Conservation (phyloP, 768 basidiomycete species). For the Leccinum disarticulatum region DNA sequence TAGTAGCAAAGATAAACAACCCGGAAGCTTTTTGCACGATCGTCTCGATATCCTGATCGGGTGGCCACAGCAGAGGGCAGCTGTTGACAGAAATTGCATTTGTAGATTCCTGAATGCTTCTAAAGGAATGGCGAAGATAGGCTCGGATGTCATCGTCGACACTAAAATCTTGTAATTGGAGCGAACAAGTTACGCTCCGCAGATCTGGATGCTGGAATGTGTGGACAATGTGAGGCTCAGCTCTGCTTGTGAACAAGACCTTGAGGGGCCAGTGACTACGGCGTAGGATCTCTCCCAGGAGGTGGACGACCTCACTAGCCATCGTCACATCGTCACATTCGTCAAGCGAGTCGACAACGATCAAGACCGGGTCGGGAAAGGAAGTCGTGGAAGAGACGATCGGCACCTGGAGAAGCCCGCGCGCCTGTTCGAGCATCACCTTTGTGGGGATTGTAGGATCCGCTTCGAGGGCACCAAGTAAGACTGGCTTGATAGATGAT, state of each 20-base stretch:
- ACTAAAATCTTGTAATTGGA: constrained; percentile 21
- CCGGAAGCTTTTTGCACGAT: constrained; percentile 22
- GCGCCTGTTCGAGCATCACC: constrained; percentile 25
- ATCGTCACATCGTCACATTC: constrained; percentile 27
- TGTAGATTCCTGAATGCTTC: constrained; percentile 7
- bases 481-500: constrained; percentile 15
- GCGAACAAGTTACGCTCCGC: constrained; percentile 3
- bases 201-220: constrained; percentile 21
- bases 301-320: constrained; percentile 22
- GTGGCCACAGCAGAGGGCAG: constrained; percentile 18
- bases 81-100: background rate
- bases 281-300: constrained; percentile 18
- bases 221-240: constrained; percentile 17
- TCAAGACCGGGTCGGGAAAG: constrained; percentile 15
- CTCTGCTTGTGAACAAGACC: constrained; percentile 27
- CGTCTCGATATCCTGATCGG: constrained; percentile 20
- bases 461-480: constrained; percentile 20
- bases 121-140: constrained; percentile 25
- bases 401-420: constrained; percentile 25
- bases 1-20: constrained; percentile 31
- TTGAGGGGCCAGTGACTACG: constrained; percentile 23
- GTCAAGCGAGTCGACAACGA: constrained; percentile 25
- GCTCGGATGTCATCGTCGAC: constrained; percentile 25
- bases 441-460: constrained; percentile 24
- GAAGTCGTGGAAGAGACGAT: constrained; percentile 9